phyloP scores from a whole-genome alignment of 2,329 filamentous ascomycete species.

The Coleophoma cylindrospora region DNA sequence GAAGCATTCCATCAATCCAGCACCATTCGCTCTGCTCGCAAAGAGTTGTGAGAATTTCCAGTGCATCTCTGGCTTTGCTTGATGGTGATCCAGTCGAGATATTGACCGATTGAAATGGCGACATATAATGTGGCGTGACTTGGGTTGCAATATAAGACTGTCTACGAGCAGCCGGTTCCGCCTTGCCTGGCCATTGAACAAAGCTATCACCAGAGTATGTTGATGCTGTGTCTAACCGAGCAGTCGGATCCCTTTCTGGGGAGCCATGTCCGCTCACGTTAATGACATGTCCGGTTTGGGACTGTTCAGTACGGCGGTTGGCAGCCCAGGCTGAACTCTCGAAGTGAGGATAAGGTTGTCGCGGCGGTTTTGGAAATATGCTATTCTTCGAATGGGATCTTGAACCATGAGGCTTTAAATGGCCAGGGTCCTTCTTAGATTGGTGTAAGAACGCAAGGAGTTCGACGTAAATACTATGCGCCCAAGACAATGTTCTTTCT shows the following conservation, averaged over 20 bases:
- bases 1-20: slow-evolving; percentile 89
- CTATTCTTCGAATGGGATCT: slow-evolving; percentile 41
- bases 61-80: slow-evolving; percentile 52
- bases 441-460: slow-evolving; percentile 62
- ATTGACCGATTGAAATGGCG: slow-evolving; percentile 15
- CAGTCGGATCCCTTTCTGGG: background rate
- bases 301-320: background rate
- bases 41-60: slow-evolving; percentile 67
- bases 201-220: slow-evolving; percentile 3
- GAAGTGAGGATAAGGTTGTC: slow-evolving; percentile 22
- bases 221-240: background rate
- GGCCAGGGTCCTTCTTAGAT: slow-evolving; percentile 43
- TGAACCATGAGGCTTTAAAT: slow-evolving; percentile 25
- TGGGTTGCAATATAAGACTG: slow-evolving; percentile 10
- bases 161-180: slow-evolving; percentile 4
- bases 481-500: slow-evolving; percentile 63
- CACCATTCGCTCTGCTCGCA: slow-evolving; percentile 78
- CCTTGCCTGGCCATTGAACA: slow-evolving; percentile 9
- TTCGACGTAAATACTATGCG: slow-evolving; percentile 69
- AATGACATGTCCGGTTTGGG: too few relatives aligned
- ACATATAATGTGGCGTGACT: slow-evolving; percentile 21
- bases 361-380: slow-evolving; percentile 45
- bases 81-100: slow-evolving; percentile 11
- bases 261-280: background rate
- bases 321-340: slow-evolving; percentile 11